These are phyloP conservation scores for Wickerhamiella hasegawae DNA, from an alignment of 805 yeast genomes.

Conservation along the genomic window DNA sequence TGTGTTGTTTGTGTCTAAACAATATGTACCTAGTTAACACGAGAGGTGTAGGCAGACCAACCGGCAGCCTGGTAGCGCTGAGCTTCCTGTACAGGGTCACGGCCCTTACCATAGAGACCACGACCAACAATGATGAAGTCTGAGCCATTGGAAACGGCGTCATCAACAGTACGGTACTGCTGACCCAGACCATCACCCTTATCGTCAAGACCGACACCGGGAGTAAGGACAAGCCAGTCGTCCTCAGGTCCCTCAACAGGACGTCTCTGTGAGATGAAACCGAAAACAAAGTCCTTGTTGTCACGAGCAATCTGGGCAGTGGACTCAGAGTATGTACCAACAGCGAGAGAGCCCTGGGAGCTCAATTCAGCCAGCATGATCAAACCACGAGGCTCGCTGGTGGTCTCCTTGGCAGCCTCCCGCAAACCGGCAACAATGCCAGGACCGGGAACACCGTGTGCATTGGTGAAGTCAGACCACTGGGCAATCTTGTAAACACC, in stretches of 20 bases:
- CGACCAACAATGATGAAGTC: slow-evolving; percentile 97
- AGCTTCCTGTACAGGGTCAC: slow-evolving; percentile 81
- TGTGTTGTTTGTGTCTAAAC: too few species aligned
- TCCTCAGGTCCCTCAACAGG: slow-evolving; percentile 55
- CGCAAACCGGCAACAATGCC: slow-evolving; percentile 84
- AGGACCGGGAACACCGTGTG: slow-evolving; percentile 92
- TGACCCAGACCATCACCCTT: slow-evolving; percentile 94
- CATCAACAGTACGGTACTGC: slow-evolving; percentile 84
- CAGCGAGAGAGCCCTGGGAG: slow-evolving; percentile 83
- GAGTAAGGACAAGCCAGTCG: slow-evolving; percentile 95
- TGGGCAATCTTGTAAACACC: slow-evolving; percentile 79
- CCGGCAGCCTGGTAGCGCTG: slow-evolving; percentile 84
- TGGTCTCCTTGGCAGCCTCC: slow-evolving; percentile 53
- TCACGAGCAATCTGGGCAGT: slow-evolving; percentile 82
- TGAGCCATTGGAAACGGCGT: slow-evolving; percentile 71
- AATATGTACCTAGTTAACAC: slow-evolving; percentile 11
- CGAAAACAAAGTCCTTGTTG: slow-evolving; percentile 83
- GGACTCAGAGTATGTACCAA: slow-evolving; percentile 73
- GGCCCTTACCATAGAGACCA: slow-evolving; percentile 85
- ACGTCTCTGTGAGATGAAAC: slow-evolving; percentile 84
- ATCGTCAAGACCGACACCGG: slow-evolving; percentile 96
- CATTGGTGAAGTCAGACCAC: slow-evolving; percentile 96
- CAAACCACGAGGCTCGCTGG: slow-evolving; percentile 58
- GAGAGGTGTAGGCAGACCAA: slow-evolving; percentile 71
- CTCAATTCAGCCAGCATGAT: slow-evolving; percentile 92